Conservation (phyloP, 805 yeast species). For the Kluyveromyces siamensis region DNA sequence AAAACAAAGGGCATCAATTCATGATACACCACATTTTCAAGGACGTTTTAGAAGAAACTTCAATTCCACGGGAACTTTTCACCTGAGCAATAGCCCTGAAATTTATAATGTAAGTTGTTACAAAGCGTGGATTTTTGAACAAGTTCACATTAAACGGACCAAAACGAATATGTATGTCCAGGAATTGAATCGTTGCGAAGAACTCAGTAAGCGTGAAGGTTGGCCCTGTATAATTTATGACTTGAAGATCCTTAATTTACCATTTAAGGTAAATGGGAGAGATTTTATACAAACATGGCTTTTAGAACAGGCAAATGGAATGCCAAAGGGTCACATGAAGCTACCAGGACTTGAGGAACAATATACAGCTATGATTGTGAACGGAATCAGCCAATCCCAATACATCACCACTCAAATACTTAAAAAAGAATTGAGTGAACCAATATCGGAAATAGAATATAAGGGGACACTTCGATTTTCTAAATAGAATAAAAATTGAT, state of each 20-base stretch:
- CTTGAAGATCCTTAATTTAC: background rate
- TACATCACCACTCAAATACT: background rate
- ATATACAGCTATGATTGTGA: background rate
- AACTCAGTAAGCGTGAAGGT: background rate
- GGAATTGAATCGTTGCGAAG: background rate
- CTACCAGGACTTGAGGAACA: constrained; percentile 1
- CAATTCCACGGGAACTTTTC: background rate
- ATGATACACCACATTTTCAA: background rate
- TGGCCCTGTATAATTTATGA: constrained; percentile 2
- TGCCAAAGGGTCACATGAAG: background rate
- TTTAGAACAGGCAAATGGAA: background rate
- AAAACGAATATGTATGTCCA: background rate
- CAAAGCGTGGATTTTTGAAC: background rate
- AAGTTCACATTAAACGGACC: background rate
- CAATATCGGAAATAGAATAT: background rate
- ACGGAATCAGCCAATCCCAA: background rate
- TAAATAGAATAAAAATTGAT: too few species aligned
- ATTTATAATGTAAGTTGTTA: background rate
- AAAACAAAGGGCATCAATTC: background rate
- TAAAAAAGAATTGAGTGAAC: background rate
- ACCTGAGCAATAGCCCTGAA: background rate
- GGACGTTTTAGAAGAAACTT: background rate
- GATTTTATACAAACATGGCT: constrained; percentile 1
- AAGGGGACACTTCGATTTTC: background rate
- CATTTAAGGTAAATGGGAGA: background rate